Conservation (phyloP, 2,329 filamentous ascomycete species). For the Ceratocystiopsis minuta region DNA sequence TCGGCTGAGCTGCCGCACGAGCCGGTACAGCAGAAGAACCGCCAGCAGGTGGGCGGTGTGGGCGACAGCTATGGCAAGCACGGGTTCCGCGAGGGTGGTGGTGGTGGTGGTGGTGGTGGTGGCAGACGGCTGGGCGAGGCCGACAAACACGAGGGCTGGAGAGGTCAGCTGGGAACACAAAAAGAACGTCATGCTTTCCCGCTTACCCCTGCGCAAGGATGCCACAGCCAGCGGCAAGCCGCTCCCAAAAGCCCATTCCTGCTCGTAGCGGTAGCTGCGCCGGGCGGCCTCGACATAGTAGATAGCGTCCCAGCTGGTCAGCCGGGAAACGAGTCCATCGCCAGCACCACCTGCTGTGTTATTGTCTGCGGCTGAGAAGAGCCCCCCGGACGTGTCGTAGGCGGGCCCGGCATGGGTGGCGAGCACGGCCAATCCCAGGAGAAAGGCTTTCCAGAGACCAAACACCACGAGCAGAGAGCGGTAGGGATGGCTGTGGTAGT, state of each 20-base stretch:
- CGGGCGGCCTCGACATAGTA: slow-evolving; percentile 50
- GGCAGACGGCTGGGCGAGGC: not conserved
- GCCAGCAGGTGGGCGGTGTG: slow-evolving; percentile 63
- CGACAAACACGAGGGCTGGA: not conserved
- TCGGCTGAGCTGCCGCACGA: slow-evolving; percentile 5
- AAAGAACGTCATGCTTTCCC: not conserved
- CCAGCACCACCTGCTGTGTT: slow-evolving; percentile 12
- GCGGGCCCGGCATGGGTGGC: slow-evolving; percentile 33
- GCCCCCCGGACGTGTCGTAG: slow-evolving; percentile 58
- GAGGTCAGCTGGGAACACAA: too few relatives aligned
- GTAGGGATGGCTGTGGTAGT: slow-evolving; percentile 3
- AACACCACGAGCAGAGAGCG: slow-evolving; percentile 22
- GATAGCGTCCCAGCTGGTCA: slow-evolving; percentile 67
- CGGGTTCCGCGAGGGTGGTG: too few relatives aligned
- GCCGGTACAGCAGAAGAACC: slow-evolving; percentile 20
- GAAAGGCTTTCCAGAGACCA: slow-evolving; percentile 44
- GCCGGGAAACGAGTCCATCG: slow-evolving; percentile 26
- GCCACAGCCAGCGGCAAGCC: slow-evolving; percentile 27
- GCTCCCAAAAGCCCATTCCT: slow-evolving; percentile 67
- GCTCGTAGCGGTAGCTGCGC: slow-evolving; percentile 54
- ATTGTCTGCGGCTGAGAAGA: slow-evolving; percentile 16
- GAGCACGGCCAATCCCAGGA: slow-evolving; percentile 42
- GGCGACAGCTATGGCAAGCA: slow-evolving; percentile 45
- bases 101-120: too few relatives aligned
- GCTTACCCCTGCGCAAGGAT: slow-evolving; percentile 16